phyloP scores from a whole-genome alignment of 768 basidiomycete species.

The Coprinopsis marcescibilis region DNA sequence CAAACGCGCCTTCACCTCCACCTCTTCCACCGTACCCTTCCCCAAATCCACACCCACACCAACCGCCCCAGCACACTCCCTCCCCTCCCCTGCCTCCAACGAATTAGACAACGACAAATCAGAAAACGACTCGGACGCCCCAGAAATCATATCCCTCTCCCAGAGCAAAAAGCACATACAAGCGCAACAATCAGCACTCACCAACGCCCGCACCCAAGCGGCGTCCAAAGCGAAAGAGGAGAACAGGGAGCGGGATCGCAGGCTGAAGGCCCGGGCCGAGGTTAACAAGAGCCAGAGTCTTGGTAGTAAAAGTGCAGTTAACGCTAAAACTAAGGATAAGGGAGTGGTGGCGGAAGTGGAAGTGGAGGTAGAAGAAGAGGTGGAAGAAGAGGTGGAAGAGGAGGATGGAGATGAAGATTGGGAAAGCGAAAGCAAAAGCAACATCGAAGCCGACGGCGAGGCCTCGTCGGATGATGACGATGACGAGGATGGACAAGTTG shows the following conservation, averaged over 20 bases:
- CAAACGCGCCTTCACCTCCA: too few species aligned
- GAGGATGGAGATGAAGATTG: neutral
- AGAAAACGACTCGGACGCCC: neutral
- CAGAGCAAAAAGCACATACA: neutral
- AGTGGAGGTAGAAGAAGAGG: too few species aligned
- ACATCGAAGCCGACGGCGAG: neutral
- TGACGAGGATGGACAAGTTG: neutral
- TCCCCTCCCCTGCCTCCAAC: too few species aligned
- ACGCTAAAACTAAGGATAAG: too few species aligned
- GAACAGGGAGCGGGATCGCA: neutral
- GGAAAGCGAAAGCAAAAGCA: too few species aligned
- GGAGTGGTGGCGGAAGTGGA: too few species aligned
- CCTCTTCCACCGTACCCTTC: too few species aligned
- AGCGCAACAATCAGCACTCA: neutral
- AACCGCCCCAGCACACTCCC: too few species aligned
- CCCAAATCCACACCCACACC: too few species aligned
- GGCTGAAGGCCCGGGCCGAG: neutral
- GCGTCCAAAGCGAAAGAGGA: neutral
- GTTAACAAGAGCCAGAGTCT: too few species aligned
- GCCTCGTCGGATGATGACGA: neutral
- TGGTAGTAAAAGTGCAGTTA: too few species aligned
- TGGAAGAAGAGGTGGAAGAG: neutral
- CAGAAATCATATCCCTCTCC: neutral
- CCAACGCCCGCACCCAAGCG: neutral
- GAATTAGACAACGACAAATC: too few species aligned